Conservation (phyloP, 306 rosid species). For the Glycyrrhiza uralensis region DNA sequence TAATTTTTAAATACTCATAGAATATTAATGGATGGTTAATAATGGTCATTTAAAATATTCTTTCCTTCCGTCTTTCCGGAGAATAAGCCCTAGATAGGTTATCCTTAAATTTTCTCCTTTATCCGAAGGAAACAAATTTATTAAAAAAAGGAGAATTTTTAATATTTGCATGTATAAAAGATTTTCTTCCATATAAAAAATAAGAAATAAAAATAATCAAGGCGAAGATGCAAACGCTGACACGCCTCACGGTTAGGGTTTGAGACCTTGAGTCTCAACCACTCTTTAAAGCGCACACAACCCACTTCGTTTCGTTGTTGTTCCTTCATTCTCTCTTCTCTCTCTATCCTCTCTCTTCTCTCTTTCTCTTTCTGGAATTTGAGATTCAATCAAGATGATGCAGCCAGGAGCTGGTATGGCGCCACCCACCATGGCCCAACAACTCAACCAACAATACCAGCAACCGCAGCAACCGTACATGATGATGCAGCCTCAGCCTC, state of each 20-base stretch:
- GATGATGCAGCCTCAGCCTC: slow-evolving; percentile 85
- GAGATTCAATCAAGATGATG: slow-evolving; percentile 54
- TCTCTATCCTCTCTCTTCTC: background rate
- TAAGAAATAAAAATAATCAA: background rate
- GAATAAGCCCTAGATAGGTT: too few species aligned
- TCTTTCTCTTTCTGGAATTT: background rate
- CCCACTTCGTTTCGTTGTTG: background rate
- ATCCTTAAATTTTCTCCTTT: too few species aligned
- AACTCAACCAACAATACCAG: slow-evolving; percentile 57
- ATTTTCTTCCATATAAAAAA: background rate
- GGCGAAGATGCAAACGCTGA: background rate
- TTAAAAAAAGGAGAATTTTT: too few species aligned
- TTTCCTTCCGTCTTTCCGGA: too few species aligned
- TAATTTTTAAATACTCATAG: too few species aligned
- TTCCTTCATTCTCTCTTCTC: background rate
- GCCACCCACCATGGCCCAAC: slow-evolving; percentile 54
- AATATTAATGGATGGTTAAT: too few species aligned
- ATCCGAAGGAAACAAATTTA: too few species aligned
- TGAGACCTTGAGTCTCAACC: slow-evolving; percentile 30
- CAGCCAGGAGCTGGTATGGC: slow-evolving; percentile 79
- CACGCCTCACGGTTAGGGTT: slow-evolving; percentile 36
- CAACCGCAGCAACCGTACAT: slow-evolving; percentile 56
- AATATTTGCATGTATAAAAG: background rate
- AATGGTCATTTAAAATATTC: too few species aligned
- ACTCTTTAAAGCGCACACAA: slow-evolving; percentile 25